phyloP scores from a whole-genome alignment of 2,329 filamentous ascomycete genomes.

The Fusarium oligoseptatum region DNA sequence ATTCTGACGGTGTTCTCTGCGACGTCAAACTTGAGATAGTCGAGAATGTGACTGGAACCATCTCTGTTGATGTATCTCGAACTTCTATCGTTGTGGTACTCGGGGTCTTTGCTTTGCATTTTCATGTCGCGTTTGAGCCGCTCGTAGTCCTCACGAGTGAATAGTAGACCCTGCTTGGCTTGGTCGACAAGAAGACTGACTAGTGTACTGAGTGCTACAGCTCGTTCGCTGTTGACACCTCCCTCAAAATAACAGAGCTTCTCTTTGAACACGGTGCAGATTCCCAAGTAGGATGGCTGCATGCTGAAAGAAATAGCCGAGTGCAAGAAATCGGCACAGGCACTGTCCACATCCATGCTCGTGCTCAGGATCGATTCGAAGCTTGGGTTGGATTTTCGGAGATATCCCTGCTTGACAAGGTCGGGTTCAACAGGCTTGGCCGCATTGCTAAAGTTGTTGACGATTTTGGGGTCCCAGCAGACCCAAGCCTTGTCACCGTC shows the following conservation, averaged over 20 bases:
- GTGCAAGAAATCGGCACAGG: conserved; percentile 61
- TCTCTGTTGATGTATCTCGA: conserved; percentile 27
- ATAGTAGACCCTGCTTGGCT: conserved; percentile 66
- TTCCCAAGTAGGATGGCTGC: conserved; percentile 69
- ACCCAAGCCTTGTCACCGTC: conserved; percentile 85
- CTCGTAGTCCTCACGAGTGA: conserved; percentile 50
- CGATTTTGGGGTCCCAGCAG: conserved; percentile 78
- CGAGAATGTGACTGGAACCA: conserved; percentile 66
- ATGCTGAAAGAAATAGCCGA: conserved; percentile 71
- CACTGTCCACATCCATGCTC: conserved; percentile 47
- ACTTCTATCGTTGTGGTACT: conserved; percentile 59
- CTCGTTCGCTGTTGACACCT: conserved; percentile 59
- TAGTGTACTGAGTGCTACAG: conserved; percentile 64
- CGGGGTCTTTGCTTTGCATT: conserved; percentile 52
- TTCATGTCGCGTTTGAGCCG: conserved; percentile 36
- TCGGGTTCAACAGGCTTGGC: conserved; percentile 51
- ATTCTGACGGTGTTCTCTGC: conserved; percentile 58
- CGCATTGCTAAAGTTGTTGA: conserved; percentile 75
- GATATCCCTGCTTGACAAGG: conserved; percentile 60
- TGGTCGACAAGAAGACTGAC: conserved; percentile 70
- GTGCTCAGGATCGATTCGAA: conserved; percentile 59
- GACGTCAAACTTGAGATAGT: conserved; percentile 70
- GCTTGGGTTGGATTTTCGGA: conserved; percentile 62
- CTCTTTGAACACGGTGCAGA: conserved; percentile 75
- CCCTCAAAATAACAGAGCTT: conserved; percentile 71